Evolutionary conservation across 2,329 filamentous ascomycete species (phyloP), one percentile per base, ranked within the genome.

Genomic region (Scedosporium boydii): DNA sequence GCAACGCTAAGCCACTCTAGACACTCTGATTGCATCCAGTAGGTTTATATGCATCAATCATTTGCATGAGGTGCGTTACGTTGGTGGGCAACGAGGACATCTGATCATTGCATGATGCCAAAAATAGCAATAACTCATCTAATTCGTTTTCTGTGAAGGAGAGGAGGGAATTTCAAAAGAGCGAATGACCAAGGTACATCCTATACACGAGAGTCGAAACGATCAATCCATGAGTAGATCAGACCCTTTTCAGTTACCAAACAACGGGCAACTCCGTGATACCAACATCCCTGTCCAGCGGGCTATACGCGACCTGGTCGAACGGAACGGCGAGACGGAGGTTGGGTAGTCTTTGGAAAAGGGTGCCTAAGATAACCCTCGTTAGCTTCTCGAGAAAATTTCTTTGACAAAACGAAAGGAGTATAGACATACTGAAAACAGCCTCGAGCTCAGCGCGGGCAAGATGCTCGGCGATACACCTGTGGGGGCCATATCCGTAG

Each of bases 401-500:
- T 7, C 21, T 29, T 29, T n/a, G 6, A 41, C 2, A 14, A 16
- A 58, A 29, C 9, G 29, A 23, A 23, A 16, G 29, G n/a, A 27
- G 23, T 34, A 9, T 57, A 1, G 55, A 70, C 75, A 71, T 65
- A 78, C 75, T 67, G 67, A 80, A 80, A 1, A 77, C 77, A 63
- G 72, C 70, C 57, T 72, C 73, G 60, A 81, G 66, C 66, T 81
- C 78, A 0, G 73, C 69, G 59, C 74, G 73, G 3, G 78, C 74
- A 9, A 81, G 67, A 51, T 70, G 69, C 66, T 81, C 78, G 4
- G 77, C 78, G 26, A 80, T 70, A 67, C 79, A 81, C 10, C 77
- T 69, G 65, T 80, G 78, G 14, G 73, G 70, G 1, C 78, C 79
- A 65, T 73, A 81, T 0, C 78, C 78, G 67, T 74, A 81, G 0